Evolutionary conservation across 176 grass and related monocot species (phyloP), one percentile per base, ranked within the genome.

Genomic region (Stipa capillata): DNA sequence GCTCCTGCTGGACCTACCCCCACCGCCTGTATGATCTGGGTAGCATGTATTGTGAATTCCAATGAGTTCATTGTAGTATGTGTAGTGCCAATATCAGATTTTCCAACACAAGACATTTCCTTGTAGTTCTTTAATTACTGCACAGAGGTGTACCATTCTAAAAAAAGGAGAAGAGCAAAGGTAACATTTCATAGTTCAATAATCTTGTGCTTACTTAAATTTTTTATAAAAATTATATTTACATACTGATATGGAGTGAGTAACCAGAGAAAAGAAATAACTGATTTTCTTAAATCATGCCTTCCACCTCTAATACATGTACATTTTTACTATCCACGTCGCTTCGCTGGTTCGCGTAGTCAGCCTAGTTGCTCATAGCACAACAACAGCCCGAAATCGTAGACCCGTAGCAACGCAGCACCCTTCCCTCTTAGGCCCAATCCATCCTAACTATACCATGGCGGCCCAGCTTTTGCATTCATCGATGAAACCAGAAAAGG

Each of bases 1-100:
- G 96, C 92, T 99, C 65, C 88, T 99, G 31, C 80, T 99, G 32
- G 96, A 99, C 74, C 81, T 99, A 51, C 92, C 96, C 24, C 83
- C 88, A 27, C 92, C 96, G 55, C 88, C 90, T 17, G 90, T 99
- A 23, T 99, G 58, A 94, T 59, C 62, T 60, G 43, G 51, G 25
- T 53, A 43, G 36, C 16, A 9, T 52, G 12, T 29, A 5, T 33
- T 11, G 13, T 69, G 59, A 41, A 49, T 35, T 24, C 2, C 9
- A 29, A 8, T 17, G 35, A 52, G 39, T 58, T 67, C 16, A 23
- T 8, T 11, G 40, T 84, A 88, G 80, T 72, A 73, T 79, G 79
- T 74, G 67, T 68, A 84, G 86, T 57, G 74, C 56, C 49, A 41
- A 58, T 21, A 64, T 49, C 57, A 44, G 54, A 44, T 77, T 70